Evolutionary conservation across 805 yeast genomes (phyloP), one percentile per base, ranked within the genome.

Genomic region (Wickerhamiella brachini): DNA sequence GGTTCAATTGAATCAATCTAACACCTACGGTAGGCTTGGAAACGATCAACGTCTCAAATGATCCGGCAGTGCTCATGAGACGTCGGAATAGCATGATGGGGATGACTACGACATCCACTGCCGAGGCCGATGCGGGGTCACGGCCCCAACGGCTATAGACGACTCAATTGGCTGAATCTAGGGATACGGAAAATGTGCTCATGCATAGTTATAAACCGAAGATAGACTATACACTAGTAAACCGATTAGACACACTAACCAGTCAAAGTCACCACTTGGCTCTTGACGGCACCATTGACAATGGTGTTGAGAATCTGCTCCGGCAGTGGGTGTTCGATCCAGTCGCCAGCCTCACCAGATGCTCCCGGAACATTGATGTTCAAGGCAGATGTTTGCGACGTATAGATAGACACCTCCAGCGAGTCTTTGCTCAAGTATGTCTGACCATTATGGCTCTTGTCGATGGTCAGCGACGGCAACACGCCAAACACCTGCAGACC

Each of bases 341-440:
- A 81, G 65, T 90, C 83, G 45, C 73, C 78, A 39, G 79, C 86
- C 21, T 74, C 81, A 15, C 72, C 77, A 46, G 75, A 76, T 24
- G 95, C 95, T 45, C 86, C 74, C 62, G 89, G 86, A 58, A 93
- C 73, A 65, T 93, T 93, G 66, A 93, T 71, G 65, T 93, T 93
- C 66, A 93, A 71, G 3, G 95, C 77, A 0, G 97, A 84, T 15
- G 95, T 78, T 49, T 85, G 80, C 46, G 95, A 82, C 2, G 96
- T 84, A 68, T 80, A 86, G 45, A 93, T 71, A 62, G 87, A 94
- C 7, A 84, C 78, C 5, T 74, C 78, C 48, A 88, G 65, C n/a
- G 89, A 78, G 12, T 78, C 79, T 61, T 79, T 73, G 48, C 86
- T 75, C 59, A 90, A 74, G 67, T 87, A 93, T 55, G 90, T 73